Conservation (phyloP, 768 basidiomycete species). For the Calocybe cyanea region DNA sequence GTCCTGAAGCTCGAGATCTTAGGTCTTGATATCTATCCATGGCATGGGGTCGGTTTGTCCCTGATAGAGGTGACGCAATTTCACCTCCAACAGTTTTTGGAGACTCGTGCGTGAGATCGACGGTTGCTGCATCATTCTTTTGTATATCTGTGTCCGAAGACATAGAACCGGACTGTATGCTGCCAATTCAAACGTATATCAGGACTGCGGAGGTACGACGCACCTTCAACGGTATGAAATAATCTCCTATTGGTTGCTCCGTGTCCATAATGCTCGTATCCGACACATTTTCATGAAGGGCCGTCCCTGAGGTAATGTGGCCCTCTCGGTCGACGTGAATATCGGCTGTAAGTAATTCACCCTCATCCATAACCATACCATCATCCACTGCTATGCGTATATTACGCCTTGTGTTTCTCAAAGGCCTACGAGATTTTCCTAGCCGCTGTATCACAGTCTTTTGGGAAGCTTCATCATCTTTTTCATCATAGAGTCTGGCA, state of each 20-base stretch:
- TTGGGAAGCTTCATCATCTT: too few relatives aligned
- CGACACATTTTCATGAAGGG: too few relatives aligned
- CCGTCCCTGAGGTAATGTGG: not conserved
- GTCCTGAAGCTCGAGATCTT: too few relatives aligned
- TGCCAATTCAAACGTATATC: not conserved
- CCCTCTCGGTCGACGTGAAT: not conserved
- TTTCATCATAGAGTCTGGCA: too few relatives aligned
- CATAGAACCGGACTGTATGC: conserved; percentile 1
- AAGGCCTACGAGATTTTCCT: too few relatives aligned
- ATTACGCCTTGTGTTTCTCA: too few relatives aligned
- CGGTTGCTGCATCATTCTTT: conserved; percentile 25
- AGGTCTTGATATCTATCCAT: too few relatives aligned
- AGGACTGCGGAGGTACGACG: not conserved
- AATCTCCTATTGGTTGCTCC: conserved; percentile 1
- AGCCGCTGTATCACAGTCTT: too few relatives aligned
- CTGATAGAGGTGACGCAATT: not conserved
- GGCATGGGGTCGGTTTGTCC: too few relatives aligned
- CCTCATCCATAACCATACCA: too few relatives aligned
- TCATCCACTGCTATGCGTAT: too few relatives aligned
- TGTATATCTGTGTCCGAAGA: conserved; percentile 2
- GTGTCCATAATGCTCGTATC: too few relatives aligned
- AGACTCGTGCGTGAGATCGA: conserved; percentile 41
- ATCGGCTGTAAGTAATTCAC: not conserved
- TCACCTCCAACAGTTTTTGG: conserved; percentile 6
- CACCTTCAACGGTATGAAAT: conserved; percentile 6